Evolutionary conservation across 768 basidiomycete genomes (phyloP).

Genomic region (Lactifluus pinguis): DNA sequence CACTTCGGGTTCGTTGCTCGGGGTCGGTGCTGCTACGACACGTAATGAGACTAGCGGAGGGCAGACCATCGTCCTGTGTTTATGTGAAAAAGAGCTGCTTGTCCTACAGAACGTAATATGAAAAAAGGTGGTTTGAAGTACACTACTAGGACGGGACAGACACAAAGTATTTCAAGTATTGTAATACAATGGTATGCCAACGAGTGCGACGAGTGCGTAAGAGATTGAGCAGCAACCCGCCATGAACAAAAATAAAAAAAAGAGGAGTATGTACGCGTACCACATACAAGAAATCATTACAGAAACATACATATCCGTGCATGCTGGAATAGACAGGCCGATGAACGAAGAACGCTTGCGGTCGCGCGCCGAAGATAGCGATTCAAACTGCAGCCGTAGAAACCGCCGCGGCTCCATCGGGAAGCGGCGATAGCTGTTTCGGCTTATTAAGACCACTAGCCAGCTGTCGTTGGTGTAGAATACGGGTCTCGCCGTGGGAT

Average conservation of each 20-base stretch:
- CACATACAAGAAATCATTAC: conserved; percentile 18
- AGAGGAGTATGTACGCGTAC: conserved; percentile 12
- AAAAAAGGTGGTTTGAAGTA: neutral
- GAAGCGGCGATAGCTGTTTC: conserved; percentile 41
- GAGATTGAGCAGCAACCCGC: conserved; percentile 14
- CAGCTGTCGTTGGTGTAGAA: conserved; percentile 36
- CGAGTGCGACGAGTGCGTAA: conserved; percentile 4
- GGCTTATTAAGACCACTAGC: conserved; percentile 40
- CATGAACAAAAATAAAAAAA: conserved; percentile 16
- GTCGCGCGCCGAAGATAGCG: conserved; percentile 53
- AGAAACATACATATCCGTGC: conserved; percentile 16
- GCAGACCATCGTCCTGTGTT: conserved; percentile 45
- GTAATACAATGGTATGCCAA: conserved; percentile 20
- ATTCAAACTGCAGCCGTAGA: conserved; percentile 49
- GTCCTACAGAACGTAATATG: conserved; percentile 36
- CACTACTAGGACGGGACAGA: conserved; percentile 11
- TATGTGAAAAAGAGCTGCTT: conserved; percentile 72
- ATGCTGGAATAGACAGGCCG: conserved; percentile 4
- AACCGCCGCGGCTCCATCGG: conserved; percentile 46
- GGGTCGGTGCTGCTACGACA: conserved; percentile 46
- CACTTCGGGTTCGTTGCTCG: conserved; percentile 64
- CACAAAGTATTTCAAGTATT: conserved; percentile 16
- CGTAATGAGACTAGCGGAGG: conserved; percentile 19
- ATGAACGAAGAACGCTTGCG: conserved; percentile 33
- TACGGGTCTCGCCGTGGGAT: conserved; percentile 35